Base-by-base conservation (phyloP, 2,329 filamentous ascomycete genomes). In the Fonsecaea monophora region DNA sequence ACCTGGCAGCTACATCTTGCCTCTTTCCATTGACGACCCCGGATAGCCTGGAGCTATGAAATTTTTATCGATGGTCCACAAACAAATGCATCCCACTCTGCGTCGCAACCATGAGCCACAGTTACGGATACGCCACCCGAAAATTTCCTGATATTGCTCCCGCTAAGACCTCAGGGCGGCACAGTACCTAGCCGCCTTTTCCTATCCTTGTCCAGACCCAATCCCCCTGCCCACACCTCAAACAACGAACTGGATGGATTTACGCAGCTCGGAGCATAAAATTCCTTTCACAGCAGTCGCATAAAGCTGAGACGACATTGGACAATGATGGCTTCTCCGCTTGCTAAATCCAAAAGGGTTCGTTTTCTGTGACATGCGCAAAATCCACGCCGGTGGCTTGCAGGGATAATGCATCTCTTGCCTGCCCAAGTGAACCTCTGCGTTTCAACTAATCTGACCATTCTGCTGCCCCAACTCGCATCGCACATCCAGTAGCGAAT, bases 31-130 rank as follows among this genome's bases (percentile, higher is more conserved):
- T 21, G 15, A n/a, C n/a, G 8, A 35, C 6, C 30, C 34, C 53
- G 42, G 13, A 42, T 18, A 40, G 21, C 30, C 48, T 37, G 3
- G 37, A 25, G 25, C 12, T 25, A 35, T n/a, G 53, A 62, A 45
- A 55, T 56, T 48, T 62, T 50, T n/a, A 32, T 38, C 37, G 13
- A 40, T 35, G 53, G 30, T 56, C 63, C 66, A 68, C 62, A 53
- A 38, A 40, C 30, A 21, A 12, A 13, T 53, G 56, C 66, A 68
- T 68, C 48, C 57, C 62, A 68, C 66, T 65, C 66, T 68, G 62
- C 66, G 54, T 34, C 45, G 66, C 62, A 65, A 68, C 66, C 58
- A 60, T 63, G 62, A 63, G 66, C 66, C 66, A 65, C 62, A 63
- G 32, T 12, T 30, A 35, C 48, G 59, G 53, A 58, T 60, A 34